Evolutionary conservation across 1,284 basidiomycete genomes (phyloP).

Genomic region (Microbotryum violaceum): DNA sequence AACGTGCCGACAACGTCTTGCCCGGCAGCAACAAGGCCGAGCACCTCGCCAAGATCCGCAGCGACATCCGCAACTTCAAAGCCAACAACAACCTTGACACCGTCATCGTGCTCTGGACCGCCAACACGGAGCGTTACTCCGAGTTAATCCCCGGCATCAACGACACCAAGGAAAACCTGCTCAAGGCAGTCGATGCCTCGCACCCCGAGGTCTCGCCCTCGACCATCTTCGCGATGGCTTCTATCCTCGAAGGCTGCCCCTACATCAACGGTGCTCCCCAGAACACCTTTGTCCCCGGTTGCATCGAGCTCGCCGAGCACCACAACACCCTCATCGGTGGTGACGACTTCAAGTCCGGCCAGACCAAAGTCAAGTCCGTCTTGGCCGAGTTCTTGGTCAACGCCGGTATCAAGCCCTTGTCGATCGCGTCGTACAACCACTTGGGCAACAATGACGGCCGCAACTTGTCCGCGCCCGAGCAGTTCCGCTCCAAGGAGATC

Average conservation of each 20-base stretch:
- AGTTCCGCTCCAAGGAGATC: slow-evolving; percentile 93
- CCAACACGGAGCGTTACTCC: slow-evolving; percentile 97
- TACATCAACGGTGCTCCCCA: slow-evolving; percentile 98
- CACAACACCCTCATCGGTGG: slow-evolving; percentile 90
- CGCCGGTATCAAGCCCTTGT: slow-evolving; percentile 95
- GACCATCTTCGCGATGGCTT: slow-evolving; percentile 88
- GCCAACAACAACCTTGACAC: slow-evolving; percentile 71
- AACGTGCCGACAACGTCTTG: slow-evolving; percentile 86
- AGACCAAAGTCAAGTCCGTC: slow-evolving; percentile 52
- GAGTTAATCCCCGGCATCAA: slow-evolving; percentile 91
- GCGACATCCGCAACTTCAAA: slow-evolving; percentile 93
- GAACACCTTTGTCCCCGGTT: slow-evolving; percentile 98
- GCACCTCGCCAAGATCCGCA: slow-evolving; percentile 86
- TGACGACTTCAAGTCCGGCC: slow-evolving; percentile 80
- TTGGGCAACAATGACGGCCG: slow-evolving; percentile 92
- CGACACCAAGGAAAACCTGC: slow-evolving; percentile 84
- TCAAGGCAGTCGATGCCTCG: slow-evolving; percentile 70
- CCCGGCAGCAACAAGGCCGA: slow-evolving; percentile 77
- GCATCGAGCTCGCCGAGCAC: slow-evolving; percentile 84
- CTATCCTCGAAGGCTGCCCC: slow-evolving; percentile 88
- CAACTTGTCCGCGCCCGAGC: slow-evolving; percentile 76
- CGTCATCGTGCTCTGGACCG: slow-evolving; percentile 45
- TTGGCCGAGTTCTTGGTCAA: slow-evolving; percentile 98
- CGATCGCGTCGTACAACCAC: slow-evolving; percentile 96
- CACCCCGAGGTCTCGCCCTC: slow-evolving; percentile 93